Conservation (phyloP, 2,329 filamentous ascomycete species). For the Thielaviopsis musarum region DNA sequence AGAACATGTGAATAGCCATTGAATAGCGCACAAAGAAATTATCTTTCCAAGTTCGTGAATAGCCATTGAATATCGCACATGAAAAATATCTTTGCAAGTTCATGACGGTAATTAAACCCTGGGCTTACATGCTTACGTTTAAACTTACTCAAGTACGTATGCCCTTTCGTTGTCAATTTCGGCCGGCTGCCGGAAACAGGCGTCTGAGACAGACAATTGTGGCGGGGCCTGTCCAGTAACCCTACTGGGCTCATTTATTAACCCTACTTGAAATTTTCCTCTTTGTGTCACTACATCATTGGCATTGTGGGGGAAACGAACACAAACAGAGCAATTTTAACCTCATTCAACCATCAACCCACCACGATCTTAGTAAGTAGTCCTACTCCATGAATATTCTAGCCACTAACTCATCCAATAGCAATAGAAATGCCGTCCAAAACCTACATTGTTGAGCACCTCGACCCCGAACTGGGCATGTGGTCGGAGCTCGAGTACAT, state of each 20-base stretch:
- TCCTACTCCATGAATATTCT: background rate
- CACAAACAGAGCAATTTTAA: background rate
- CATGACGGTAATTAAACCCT: no score
- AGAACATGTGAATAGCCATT: background rate
- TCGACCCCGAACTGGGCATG: slow-evolving; percentile 81
- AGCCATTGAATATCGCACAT: no score
- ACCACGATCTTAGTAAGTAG: background rate
- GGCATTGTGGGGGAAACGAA: background rate
- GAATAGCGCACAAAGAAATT: no score
- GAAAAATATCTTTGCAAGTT: no score
- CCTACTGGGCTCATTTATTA: background rate
- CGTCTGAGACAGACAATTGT: no score
- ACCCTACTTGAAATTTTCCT: background rate
- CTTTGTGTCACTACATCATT: background rate
- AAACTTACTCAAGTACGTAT: no score
- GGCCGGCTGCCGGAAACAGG: no score
- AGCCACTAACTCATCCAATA: no score
- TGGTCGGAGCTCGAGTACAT: slow-evolving; percentile 93
- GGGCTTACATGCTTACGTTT: no score
- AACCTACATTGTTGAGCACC: slow-evolving; percentile 88
- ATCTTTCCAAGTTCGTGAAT: no score
- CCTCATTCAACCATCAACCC: background rate
- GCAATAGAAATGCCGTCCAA: slow-evolving; percentile 14
- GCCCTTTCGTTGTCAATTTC: no score
- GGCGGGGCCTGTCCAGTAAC: no score